Evolutionary conservation across 2,329 filamentous ascomycete species (phyloP), one percentile per base, ranked within the genome.

Genomic region (Botrytis hyacinthi): DNA sequence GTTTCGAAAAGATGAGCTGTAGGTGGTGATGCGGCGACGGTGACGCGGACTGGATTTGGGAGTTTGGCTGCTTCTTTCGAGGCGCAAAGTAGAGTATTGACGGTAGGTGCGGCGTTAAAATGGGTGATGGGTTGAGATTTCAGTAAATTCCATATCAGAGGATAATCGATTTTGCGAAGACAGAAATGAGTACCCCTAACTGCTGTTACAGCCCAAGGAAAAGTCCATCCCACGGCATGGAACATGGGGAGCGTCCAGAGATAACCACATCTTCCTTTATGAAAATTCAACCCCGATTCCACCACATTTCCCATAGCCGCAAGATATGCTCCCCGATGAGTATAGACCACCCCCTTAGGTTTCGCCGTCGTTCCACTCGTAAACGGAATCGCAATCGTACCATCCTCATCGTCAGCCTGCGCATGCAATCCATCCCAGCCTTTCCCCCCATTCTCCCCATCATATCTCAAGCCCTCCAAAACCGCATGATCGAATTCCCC

Each of bases 141-240:
- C 48, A 99, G 84, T 6, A 99, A 84, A 67, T 88, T 88, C 96
- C 96, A 99, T 74, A 99, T 97, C 74, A 95, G 86, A 0, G 93
- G 90, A 81, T 99, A 99, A 83, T 98, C 94, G 76, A 99, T 93
- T 85, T 97, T 98, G 75, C 96, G 89, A 29, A 99, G 86, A 79
- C 95, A 98, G 81, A 97, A 94, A 82, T 98, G 94, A 4, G 95
- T 97, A n/a, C 95, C 96, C 75, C 96, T 87, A 7, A 96, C 94
- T 1, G 94, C 94, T 18, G 94, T 97, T n/a, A 98, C 88, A 1
- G 95, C 89, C 96, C 95, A 97, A 0, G 94, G 94, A 79, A 95
- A 97, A 1, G 93, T 78, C 79, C 79, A 80, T n/a, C 87, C 90
- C 68, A 90, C 84, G 46, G 90, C 89, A 78, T 92, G 90, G 78